Evolutionary conservation across 805 yeast species (phyloP).

Genomic region (Schizosaccharomyces octosporus): DNA sequence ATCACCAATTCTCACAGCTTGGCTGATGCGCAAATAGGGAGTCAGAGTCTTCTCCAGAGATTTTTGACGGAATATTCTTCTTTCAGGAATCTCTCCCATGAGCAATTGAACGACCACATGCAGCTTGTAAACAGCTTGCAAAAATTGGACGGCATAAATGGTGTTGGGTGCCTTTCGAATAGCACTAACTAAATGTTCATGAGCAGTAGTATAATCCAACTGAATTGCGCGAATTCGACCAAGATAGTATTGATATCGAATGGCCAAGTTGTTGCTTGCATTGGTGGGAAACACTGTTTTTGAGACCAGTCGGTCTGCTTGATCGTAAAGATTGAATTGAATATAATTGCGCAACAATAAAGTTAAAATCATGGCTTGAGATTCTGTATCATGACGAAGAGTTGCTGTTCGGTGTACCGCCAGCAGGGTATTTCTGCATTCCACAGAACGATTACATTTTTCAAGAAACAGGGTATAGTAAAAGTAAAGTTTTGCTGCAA

Average conservation of each 20-base stretch:
- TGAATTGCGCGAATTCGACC: constrained; percentile 83
- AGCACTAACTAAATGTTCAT: constrained; percentile 78
- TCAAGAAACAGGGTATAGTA: constrained; percentile 63
- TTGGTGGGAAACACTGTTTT: constrained; percentile 71
- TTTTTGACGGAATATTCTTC: constrained; percentile 50
- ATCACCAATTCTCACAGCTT: constrained; percentile 84
- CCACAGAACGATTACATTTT: constrained; percentile 22
- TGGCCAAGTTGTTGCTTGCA: constrained; percentile 68
- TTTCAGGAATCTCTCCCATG: constrained; percentile 90
- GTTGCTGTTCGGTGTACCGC: constrained; percentile 65
- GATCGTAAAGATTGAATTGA: constrained; percentile 52
- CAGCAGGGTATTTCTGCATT: constrained; percentile 35
- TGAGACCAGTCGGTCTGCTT: constrained; percentile 71
- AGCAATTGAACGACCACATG: constrained; percentile 70
- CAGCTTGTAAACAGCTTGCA: constrained; percentile 73
- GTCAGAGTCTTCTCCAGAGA: constrained; percentile 32
- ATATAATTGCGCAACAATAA: constrained; percentile 60
- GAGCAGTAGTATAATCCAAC: constrained; percentile 73
- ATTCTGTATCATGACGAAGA: constrained; percentile 75
- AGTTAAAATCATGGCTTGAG: constrained; percentile 71
- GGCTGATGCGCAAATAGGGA: constrained; percentile 69
- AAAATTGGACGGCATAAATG: constrained; percentile 55
- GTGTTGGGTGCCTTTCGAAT: constrained; percentile 92
- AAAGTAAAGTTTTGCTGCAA: constrained; percentile 83
- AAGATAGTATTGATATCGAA: constrained; percentile 73